Base-by-base conservation (phyloP, 352 stramenopile species). In the Pythium biforme region DNA sequence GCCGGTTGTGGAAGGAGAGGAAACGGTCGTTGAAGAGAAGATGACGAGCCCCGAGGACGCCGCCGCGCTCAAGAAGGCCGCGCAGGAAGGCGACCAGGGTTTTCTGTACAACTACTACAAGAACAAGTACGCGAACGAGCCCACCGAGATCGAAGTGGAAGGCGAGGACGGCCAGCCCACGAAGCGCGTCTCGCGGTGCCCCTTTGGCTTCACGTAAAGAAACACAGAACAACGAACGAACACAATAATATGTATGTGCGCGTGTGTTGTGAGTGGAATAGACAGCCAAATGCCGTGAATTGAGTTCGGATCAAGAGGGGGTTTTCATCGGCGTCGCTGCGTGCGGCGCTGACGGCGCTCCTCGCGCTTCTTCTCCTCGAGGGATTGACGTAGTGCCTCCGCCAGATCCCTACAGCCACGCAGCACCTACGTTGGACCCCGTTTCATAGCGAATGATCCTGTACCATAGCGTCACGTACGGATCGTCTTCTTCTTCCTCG, bases 341-440 rank as follows among this genome's bases (percentile, higher is more conserved):
- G 58, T 75, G 23, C 82, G 76, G 23, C 79, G 71, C 54, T 59
- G 23, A 33, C 74, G 69, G 4, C 80, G 76, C 17, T 75, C 75
- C 40, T 86, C 80, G 8, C 75, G 73, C 65, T 90, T 92, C 58
- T 84, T 82, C 57, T 90, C 79, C 61, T 90, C 73, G 25, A 90
- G 59, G 17, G 80, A 92, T 1, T 82, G 73, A 25, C 73, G 70
- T 26, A 90, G 40, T 40, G 78, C 80, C 26, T 72, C 49, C n/a
- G 85, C 10, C 25, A 92, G 43, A 4, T 89, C 80, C 14, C 82
- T 91, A 25, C 33, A 20, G 7, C 14, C 27, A 57, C 25, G n/a
- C n/a, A n/a, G n/a, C n/a, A n/a, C n/a, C n/a, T n/a, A n/a, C n/a
- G n/a, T n/a, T n/a, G n/a, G n/a, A n/a, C n/a, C n/a, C n/a, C n/a